Evolutionary conservation across 805 yeast species (phyloP), one percentile per base, ranked within the genome.

Genomic region (Komagataella populi): DNA sequence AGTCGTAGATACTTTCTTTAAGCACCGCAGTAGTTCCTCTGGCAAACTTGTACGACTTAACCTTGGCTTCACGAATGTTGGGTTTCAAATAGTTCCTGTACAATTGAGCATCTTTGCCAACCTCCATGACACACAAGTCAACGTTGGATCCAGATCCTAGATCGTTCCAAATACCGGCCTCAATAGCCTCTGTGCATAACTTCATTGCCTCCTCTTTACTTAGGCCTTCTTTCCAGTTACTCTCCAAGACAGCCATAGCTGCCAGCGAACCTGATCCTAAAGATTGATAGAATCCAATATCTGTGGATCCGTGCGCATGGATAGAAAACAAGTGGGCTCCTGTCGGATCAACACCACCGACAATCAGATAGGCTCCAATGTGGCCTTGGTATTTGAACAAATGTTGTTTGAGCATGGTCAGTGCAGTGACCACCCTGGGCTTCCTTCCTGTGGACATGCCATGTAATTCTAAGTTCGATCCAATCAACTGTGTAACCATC

Each of bases 111-210:
- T 87, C 95, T 64, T 87, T 81, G 55, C 93, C 96, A 46, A 78
- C 71, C 70, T 91, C 97, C 95, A 93, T 88, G 16, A 93, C 98
- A 73, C 98, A 93, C 55, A 93, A 73, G 66, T 93, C 99, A 44
- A 93, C 98, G 63, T 93, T 93, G 24, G 99, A 93, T 65, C 99
- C 99, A 1, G 98, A 91, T 49, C 99, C 99, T 63, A 91, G 78
- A 74, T 93, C 99, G 69, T 93, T 93, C 96, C 96, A 93, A 62
- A 93, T 91, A 78, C 99, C 99, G 16, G 96, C 88, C 70, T 87
- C 87, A 62, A 93, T 93, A 23, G 98, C 98, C 58, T 87, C 89
- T 3, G 96, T 73, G 55, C 96, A 91, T 51, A 93, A 74, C 59
- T 79, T 81, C 71, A 89, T 81, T n/a, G 98, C 98, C 65, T 88